Base-by-base conservation (phyloP, 2,329 filamentous ascomycete genomes). In the Colletotrichum caudatum region DNA sequence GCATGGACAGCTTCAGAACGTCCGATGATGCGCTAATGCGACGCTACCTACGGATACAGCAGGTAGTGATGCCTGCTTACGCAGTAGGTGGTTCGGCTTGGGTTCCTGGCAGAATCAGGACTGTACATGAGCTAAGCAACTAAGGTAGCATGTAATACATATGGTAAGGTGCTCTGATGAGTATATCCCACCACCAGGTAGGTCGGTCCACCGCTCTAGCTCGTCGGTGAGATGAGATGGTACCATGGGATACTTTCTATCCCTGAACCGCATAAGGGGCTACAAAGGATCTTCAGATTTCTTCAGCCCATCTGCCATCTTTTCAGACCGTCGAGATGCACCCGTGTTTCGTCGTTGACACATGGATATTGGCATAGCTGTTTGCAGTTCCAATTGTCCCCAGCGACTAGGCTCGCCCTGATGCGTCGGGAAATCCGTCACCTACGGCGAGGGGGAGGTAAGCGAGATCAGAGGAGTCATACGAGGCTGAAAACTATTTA, bases 281-380 rank as follows among this genome's bases (percentile, higher is more conserved):
- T 26, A 53, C 41, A 23, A 44, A 37, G 53, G 44, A n/a, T 66
- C 46, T 46, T n/a, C 35, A 39, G 54, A 60, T 69, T 54, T 54
- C 35, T 29, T 14, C 41, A 39, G 44, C 18, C 26, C 16, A 9
- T 26, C 54, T 23, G 37, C n/a, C 23, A 20, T 39, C 35, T 48
- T 35, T 69, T 58, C 35, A 26, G 44, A 29, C 35, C 53, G 44
- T 65, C 37, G 23, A 60, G 26, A n/a, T 51, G 33, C 46, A 41
- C 37, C n/a, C 2, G 12, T 29, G 23, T 9, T 35, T 41, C 26
- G 54, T 41, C n/a, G 4, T 41, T 39, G 14, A 35, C 14, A 16
- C 35, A 41, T n/a, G 46, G n/a, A 26, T 20, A 44, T 16, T 12
- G 18, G 12, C 41, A n/a, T n/a, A 53, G 33, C 29, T 29, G 23